Evolutionary conservation across 1,139 yeast genomes (phyloP).

Genomic region (Zygotorulaspora mrakii): DNA sequence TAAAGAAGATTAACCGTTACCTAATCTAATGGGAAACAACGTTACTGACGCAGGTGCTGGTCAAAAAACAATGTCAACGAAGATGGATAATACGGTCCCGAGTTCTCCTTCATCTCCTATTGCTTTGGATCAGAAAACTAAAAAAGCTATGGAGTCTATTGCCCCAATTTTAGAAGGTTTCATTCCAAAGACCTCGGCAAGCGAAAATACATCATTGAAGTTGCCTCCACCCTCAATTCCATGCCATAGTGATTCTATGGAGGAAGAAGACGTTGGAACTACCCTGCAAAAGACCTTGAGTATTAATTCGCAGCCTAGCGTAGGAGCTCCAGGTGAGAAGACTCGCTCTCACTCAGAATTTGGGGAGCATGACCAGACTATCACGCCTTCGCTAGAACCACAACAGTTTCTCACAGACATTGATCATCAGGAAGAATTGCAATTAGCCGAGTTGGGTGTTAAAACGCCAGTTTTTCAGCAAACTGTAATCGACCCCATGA

Average conservation of each 20-base stretch:
- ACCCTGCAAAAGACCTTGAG: constrained; percentile 30
- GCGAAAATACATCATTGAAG: constrained; percentile 45
- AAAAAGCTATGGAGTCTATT: constrained; percentile 67
- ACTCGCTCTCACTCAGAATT: constrained; percentile 15
- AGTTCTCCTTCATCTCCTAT: constrained; percentile 35
- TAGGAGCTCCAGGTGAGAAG: constrained; percentile 14
- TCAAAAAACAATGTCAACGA: neutral
- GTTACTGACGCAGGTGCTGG: neutral
- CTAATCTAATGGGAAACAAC: neutral
- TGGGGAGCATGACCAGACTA: constrained; percentile 11
- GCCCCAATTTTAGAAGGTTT: constrained; percentile 74
- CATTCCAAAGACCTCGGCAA: constrained; percentile 66
- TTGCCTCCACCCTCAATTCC: constrained; percentile 38
- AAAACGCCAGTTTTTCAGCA: constrained; percentile 4
- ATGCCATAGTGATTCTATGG: constrained; percentile 18
- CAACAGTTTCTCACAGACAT: constrained; percentile 7
- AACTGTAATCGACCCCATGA: constrained; percentile 5
- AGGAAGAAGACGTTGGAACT: constrained; percentile 29
- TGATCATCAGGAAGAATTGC: constrained; percentile 9
- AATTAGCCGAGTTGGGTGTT: constrained; percentile 9
- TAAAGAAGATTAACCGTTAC: neutral
- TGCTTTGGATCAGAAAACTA: constrained; percentile 35
- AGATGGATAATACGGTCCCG: constrained; percentile 9
- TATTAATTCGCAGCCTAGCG: constrained; percentile 21
- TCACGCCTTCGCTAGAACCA: constrained; percentile 4